Base-by-base conservation (phyloP, 1,284 basidiomycete genomes). In the Exsudoporus floridanus region DNA sequence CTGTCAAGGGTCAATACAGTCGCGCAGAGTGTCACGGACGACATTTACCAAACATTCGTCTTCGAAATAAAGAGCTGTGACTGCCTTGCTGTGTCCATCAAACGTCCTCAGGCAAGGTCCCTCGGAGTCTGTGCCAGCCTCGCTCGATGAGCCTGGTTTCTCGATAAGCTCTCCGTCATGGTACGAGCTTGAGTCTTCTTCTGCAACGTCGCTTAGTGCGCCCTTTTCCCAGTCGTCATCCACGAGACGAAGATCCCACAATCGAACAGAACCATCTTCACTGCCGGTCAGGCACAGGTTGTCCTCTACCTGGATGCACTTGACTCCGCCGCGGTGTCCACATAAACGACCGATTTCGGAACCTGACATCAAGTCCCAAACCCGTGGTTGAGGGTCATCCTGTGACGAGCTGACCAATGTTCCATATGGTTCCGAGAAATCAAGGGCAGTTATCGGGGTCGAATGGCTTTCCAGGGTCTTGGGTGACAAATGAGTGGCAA, bases 391-490 rank as follows among this genome's bases (percentile, higher is more conserved):
- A 21, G 81, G 70, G 54, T 90, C 88, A 50, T 90, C 88, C 60
- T 91, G 84, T 0, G 91, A 87, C 1, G 93, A 88, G 42, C 86
- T 92, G 46, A 99, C 93, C 28, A 98, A 82, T 12, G 88, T 91
- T 33, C 94, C 96, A 64, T 99, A 99, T 10, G 96, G 96, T 67
- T 98, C 94, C 18, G 93, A 94, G 67, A 98, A 94, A 74, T 99
- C 96, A 34, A 99, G 81, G 2, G 93, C 87, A 0, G 87, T 87
- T 64, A 99, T 86, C 2, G 94, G 89, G 0, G 84, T 84, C 1
- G 83, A 76, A 65, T 98, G 94, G 33, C 83, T 84, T 31, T 85
- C 78, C 33, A 98, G 77, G 4, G 92, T 92, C 91, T 94, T 61
- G 37, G 46, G 34, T 42, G 31, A 31, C 13, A 10, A n/a, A 36